Base-by-base conservation (phyloP, 2,329 filamentous ascomycete species). In the Stromatinia cepivora region DNA sequence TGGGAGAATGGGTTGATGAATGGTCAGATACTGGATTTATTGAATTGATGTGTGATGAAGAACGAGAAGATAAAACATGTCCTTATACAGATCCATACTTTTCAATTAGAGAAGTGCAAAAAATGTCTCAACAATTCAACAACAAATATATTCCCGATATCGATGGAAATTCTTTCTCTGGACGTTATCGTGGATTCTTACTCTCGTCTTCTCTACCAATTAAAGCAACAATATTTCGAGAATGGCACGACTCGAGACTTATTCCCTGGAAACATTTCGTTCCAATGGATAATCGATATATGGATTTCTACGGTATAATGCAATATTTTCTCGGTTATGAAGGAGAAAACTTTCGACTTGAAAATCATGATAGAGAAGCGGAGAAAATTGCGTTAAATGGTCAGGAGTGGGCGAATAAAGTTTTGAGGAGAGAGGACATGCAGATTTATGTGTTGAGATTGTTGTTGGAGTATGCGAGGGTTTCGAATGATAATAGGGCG, bases 251-350 rank as follows among this genome's bases (percentile, higher is more conserved):
- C 77, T 85, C 84, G 58, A 84, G 92, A 1, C 81, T 95, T 1
- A 81, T 92, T 1, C 84, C 91, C 0, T 95, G 92, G 92, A 87
- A 88, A 75, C 92, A 95, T 79, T 94, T 92, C 74, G 89, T 94
- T 3, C 92, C 92, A 5, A 91, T 95, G 87, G 90, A 93, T 76
- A 91, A 87, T 75, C 86, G 89, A 0, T 93, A 89, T 75, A 81
- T 86, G 54, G 92, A 94, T 76, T 87, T 91, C 76, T 93, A 88
- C 72, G 89, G 87, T 42, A 89, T 92, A 68, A 85, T 93, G 85
- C 86, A 91, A 74, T 94, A 92, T 76, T 93, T 94, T 75, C 73
- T 92, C 1, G 90, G 90, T 0, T 90, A 89, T 74, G 80, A 82
- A 1, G 85, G 83, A 53, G 71, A 75, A 34, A 72, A 73, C n/a